Conservation (phyloP, 78 protist genomes). For the Dictyostelium citrinum region DNA sequence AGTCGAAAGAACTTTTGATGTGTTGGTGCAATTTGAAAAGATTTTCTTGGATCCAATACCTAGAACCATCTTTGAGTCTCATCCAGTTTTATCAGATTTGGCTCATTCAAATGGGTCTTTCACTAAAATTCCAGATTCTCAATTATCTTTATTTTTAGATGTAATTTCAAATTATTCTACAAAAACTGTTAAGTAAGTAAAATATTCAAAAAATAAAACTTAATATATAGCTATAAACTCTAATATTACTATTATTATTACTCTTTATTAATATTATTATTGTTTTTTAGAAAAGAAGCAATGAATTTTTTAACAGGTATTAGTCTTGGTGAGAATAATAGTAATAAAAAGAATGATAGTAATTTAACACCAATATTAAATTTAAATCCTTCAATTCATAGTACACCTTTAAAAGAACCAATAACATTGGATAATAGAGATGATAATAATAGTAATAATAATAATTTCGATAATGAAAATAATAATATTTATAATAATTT, state of each 20-base stretch:
- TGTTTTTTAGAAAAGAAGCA: conserved; percentile 38
- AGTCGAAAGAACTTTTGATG: neutral
- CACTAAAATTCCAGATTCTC: conserved; percentile 16
- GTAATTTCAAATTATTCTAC: neutral
- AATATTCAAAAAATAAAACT: too few relatives aligned
- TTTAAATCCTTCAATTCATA: neutral
- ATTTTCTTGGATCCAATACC: conserved; percentile 55
- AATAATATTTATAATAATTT: neutral
- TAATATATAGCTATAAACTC: too few relatives aligned
- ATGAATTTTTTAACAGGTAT: conserved; percentile 53
- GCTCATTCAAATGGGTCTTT: conserved; percentile 16
- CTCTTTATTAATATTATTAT: neutral
- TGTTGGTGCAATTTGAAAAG: conserved; percentile 11
- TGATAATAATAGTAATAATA: neutral
- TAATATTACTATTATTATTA: neutral
- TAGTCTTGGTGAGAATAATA: conserved; percentile 8
- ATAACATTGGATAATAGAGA: neutral
- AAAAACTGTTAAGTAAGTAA: conserved; percentile 4
- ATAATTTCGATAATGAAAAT: neutral
- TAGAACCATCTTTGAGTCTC: neutral
- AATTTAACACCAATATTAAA: neutral
- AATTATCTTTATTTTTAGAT: conserved; percentile 19
- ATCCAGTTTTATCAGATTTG: neutral
- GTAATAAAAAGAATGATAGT: neutral
- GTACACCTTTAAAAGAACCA: neutral